Base-by-base conservation (phyloP, 768 basidiomycete species). In the Crassisporium funariophilum region DNA sequence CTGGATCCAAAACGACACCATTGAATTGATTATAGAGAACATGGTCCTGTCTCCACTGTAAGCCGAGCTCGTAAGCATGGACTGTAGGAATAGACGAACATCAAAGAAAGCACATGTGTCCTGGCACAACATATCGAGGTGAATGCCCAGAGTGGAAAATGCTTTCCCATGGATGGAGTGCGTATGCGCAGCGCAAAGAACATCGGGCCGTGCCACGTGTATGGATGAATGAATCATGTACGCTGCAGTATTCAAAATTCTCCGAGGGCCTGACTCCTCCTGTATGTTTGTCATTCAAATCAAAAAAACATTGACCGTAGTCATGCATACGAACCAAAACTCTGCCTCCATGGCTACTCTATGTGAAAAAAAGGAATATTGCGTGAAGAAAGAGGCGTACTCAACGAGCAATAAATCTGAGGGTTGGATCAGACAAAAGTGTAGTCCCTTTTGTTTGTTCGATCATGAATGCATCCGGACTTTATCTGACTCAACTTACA, bases 121-220 rank as follows among this genome's bases (percentile, higher is more conserved):
- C 55, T 77, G 75, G 5, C 70, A 70, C 33, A 73, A 64, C 54
- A 72, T 68, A 23, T 76, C 72, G 27, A 76, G 60, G 11, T 65
- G 60, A 21, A 61, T 66, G 11, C 76, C 75, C 19, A 78, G 67
- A 7, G 73, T 62, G 6, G 74, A 73, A 61, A 74, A 81, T 0
- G 76, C 74, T 54, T 75, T 78, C 27, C 77, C 79, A 57, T 73
- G 63, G 5, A 71, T 60, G 8, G 75, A 74, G 55, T 78, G 76
- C 13, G 73, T 73, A 52, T 79, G 77, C 0, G 74, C 75, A 6
- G 73, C 73, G 37, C 72, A 70, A 4, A 73, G 41, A 25, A 79
- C 68, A 46, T 79, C 76, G 5, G 77, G 74, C 38, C 77, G 72
- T n/a, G 73, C 73, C 22, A 60, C 56, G 49, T 76, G 78, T 33